Conservation (phyloP, 495 filamentous ascomycete species). For the Hypoxylon lienhwacheense region DNA sequence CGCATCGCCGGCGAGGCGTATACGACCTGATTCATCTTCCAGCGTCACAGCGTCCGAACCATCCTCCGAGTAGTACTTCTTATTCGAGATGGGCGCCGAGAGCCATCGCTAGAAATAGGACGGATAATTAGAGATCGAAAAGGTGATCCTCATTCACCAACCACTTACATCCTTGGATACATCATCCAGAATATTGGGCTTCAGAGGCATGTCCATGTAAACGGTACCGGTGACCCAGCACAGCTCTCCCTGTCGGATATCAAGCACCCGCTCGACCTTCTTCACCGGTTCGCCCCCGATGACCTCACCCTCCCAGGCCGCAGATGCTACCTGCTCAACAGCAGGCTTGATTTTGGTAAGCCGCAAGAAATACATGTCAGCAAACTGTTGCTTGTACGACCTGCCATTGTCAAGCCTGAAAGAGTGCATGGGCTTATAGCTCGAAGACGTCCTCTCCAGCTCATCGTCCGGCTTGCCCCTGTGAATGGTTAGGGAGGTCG, state of each 20-base stretch:
- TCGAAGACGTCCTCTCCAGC: slow-evolving; percentile 55
- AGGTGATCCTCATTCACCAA: not conserved
- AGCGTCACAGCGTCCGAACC: slow-evolving; percentile 74
- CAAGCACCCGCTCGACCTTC: slow-evolving; percentile 81
- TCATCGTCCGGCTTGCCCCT: slow-evolving; percentile 44
- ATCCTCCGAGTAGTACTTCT: slow-evolving; percentile 69
- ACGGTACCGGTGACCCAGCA: slow-evolving; percentile 96
- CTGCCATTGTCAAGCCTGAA: slow-evolving; percentile 71
- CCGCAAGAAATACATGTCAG: slow-evolving; percentile 94
- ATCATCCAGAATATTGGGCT: slow-evolving; percentile 96
- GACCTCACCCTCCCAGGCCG: slow-evolving; percentile 76
- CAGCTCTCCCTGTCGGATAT: slow-evolving; percentile 92
- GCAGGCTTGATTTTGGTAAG: slow-evolving; percentile 83
- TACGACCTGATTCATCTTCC: slow-evolving; percentile 94
- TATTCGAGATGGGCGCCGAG: slow-evolving; percentile 73
- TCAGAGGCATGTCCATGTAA: slow-evolving; percentile 95
- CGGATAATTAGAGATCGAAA: not conserved
- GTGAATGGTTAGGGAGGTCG: slow-evolving; percentile 24
- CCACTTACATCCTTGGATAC: slow-evolving; percentile 81
- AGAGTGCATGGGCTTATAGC: slow-evolving; percentile 73
- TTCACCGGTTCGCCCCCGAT: slow-evolving; percentile 76
- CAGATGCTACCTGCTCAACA: slow-evolving; percentile 70
- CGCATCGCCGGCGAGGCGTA: slow-evolving; percentile 71
- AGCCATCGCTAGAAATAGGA: slow-evolving; percentile 69
- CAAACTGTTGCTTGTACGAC: slow-evolving; percentile 93